Evolutionary conservation across 306 rosid genomes (phyloP).

Genomic region (Prinsepia uniflora): DNA sequence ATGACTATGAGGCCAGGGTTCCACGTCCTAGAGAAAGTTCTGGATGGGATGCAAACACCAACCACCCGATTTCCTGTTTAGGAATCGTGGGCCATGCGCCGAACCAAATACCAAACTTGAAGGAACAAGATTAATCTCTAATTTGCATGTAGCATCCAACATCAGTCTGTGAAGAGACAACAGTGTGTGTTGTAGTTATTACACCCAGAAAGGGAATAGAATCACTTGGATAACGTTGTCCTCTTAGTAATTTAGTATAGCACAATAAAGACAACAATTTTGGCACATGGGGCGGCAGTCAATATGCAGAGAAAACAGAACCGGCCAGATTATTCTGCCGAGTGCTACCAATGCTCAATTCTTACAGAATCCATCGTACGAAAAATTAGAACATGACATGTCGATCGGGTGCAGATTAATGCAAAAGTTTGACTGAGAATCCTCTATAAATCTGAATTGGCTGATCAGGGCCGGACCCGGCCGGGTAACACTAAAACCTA

Average conservation of each 20-base stretch:
- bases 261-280: background rate
- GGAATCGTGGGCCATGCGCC: too few relatives aligned
- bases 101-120: too few relatives aligned
- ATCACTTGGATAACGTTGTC: background rate
- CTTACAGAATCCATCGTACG: background rate
- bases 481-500: background rate
- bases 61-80: too few relatives aligned
- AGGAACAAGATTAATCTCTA: too few relatives aligned
- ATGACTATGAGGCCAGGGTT: too few relatives aligned
- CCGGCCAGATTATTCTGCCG: background rate
- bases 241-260: background rate
- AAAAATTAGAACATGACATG: background rate
- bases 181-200: background rate
- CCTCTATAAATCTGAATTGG: background rate
- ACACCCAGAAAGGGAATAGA: background rate
- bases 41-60: too few relatives aligned
- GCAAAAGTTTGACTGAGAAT: background rate
- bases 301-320: background rate
- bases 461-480: background rate
- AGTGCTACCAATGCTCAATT: background rate
- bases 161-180: too few relatives aligned
- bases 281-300: slow-evolving; percentile 12
- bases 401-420: background rate
- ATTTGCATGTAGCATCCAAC: too few relatives aligned
- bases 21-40: too few relatives aligned